Base-by-base conservation (phyloP, 345 rosid species). In the Arabis hirsuta region DNA sequence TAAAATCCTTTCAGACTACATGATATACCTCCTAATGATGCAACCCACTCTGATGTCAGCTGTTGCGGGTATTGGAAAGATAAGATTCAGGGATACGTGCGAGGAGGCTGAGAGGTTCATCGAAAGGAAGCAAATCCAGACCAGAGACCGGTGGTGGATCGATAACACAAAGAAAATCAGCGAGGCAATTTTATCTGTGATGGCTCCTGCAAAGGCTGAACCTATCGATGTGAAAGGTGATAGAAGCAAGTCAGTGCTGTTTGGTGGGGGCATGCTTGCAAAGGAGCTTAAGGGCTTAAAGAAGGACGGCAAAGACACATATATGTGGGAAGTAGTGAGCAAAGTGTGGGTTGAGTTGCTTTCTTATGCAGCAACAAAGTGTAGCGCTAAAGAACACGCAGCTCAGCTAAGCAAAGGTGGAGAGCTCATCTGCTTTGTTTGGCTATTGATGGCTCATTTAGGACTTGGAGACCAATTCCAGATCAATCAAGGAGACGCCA, bases 401-500 rank as follows among this genome's bases (percentile, higher is more conserved):
- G 86, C 86, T 41, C 82, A 83, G 32, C 59, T 88, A 3, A 77
- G 87, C 50, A 81, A 73, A 69, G 93, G 96, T 0, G 91, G 96
- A 20, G 84, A 84, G 76, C 82, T 86, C 2, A 19, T 88, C 7
- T 76, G 79, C 11, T 74, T 80, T 53, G 82, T 88, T 58, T 84
- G 93, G 90, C 48, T 91, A 32, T 68, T 87, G 75, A 91, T 89
- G 91, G 87, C 88, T 46, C 96, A 91, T 73, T 76, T 91, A 5
- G 87, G 96, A n/a, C 24, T 89, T 1, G 84, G 82, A 22, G 73
- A 77, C 24, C 84, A 85, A 56, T 85, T 83, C 82, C 88, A 85
- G 43, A 82, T 80, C 46, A 84, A 87, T 2, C 83, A 81, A 58
- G 84, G 84, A 53, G 83, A 85, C 64, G 86, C 81, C 7, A 74